These are phyloP conservation scores for Sporothrix pseudoabietina DNA, from an alignment of 2,329 filamentous ascomycete genomes.

Conservation along the genomic window DNA sequence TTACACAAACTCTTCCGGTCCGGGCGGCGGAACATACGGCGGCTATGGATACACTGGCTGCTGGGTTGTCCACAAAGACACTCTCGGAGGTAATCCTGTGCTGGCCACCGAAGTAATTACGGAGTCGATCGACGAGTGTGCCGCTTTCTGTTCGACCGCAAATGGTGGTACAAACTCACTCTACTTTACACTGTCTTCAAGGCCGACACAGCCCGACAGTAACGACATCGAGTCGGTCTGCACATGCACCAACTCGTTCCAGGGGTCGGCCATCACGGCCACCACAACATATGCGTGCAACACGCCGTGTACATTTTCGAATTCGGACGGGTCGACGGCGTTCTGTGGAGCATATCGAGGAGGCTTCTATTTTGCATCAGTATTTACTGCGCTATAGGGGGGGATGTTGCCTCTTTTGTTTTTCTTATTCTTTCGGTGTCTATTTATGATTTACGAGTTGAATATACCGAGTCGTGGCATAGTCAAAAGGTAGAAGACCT, in stretches of 20 bases:
- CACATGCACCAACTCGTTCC: slow-evolving; percentile 30
- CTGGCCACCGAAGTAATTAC: slow-evolving; percentile 30
- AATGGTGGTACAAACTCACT: slow-evolving; percentile 18
- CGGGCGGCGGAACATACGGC: neutral
- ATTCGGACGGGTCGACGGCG: slow-evolving; percentile 20
- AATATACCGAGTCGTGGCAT: neutral
- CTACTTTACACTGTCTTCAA: slow-evolving; percentile 31
- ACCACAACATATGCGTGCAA: slow-evolving; percentile 25
- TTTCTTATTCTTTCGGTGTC: neutral
- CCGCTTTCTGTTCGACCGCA: slow-evolving; percentile 29
- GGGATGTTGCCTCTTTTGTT: neutral
- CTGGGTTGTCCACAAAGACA: slow-evolving; percentile 22
- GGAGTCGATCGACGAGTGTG: slow-evolving; percentile 31
- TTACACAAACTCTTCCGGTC: neutral
- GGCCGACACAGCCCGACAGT: neutral
- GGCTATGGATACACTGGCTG: slow-evolving; percentile 28
- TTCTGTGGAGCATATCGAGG: slow-evolving; percentile 21
- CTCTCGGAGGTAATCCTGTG: slow-evolving; percentile 25
- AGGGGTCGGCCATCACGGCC: slow-evolving; percentile 26
- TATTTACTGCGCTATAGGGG: slow-evolving; percentile 22
- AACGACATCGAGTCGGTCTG: slow-evolving; percentile 27
- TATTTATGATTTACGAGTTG: neutral
- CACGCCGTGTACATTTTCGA: slow-evolving; percentile 27
- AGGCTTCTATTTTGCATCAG: slow-evolving; percentile 26
- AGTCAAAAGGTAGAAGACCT: too few species aligned